Percentiles rank a stretch among this genome's conserved stretches.
Conservation (phyloP, 192 early-diverging fungal genomes). For the Coemansia sp. region DNA sequence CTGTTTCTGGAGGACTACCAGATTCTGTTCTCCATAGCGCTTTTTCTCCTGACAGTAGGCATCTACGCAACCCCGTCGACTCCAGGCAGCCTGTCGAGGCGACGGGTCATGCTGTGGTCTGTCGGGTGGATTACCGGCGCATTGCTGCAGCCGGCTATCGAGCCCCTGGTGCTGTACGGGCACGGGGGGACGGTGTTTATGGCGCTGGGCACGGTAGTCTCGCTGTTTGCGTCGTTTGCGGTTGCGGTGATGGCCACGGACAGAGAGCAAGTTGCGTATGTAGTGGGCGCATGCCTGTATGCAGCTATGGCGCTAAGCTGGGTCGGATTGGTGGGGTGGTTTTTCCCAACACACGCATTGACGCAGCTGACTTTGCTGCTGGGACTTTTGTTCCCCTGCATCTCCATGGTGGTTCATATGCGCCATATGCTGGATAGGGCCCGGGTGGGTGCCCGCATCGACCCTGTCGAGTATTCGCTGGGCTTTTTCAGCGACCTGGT, state of each 20-base stretch:
- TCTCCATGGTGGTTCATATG: constrained; percentile 32
- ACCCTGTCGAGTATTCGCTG: constrained; percentile 19
- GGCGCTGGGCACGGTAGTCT: constrained; percentile 10
- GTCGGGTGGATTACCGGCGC: constrained; percentile 9
- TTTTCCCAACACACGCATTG: constrained; percentile 20
- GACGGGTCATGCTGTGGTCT: constrained; percentile 22
- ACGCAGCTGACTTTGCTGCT: constrained; percentile 11
- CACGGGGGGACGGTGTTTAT: constrained; percentile 15
- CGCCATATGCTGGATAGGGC: constrained; percentile 28
- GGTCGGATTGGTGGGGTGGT: constrained; percentile 11
- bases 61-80: constrained; percentile 15
- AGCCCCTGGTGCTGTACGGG: constrained; percentile 7
- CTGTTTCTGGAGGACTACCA: background rate
- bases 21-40: background rate
- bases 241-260: constrained; percentile 19
- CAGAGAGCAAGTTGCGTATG: constrained; percentile 16
- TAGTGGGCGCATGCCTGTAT: constrained; percentile 13
- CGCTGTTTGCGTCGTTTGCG: constrained; percentile 33
- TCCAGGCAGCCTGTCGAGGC: constrained; percentile 10
- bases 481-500: constrained; percentile 29
- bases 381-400: constrained; percentile 14
- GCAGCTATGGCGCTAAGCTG: constrained; percentile 13
- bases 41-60: background rate
- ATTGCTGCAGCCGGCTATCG: constrained; percentile 7
- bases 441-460: constrained; percentile 7